Evolutionary conservation across 768 basidiomycete species (phyloP).

Genomic region (Daedaleopsis nitida): DNA sequence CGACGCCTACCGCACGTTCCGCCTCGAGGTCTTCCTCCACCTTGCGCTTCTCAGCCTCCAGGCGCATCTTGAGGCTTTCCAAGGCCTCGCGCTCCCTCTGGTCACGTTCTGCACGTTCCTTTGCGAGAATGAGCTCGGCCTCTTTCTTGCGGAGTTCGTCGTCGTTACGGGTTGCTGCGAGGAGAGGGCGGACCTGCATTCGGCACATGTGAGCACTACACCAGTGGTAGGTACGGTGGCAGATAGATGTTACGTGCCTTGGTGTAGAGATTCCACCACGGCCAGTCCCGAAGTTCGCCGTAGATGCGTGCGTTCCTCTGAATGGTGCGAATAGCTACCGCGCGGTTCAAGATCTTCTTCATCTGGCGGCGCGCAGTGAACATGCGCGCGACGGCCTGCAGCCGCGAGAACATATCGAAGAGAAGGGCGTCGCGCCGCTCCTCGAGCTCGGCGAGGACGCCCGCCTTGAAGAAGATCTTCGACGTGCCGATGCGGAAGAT

Average conservation of each 20-base stretch:
- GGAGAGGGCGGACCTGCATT: slow-evolving; percentile 78
- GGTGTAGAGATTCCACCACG: slow-evolving; percentile 98
- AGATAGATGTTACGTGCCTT: slow-evolving; percentile 51
- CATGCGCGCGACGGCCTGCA: slow-evolving; percentile 87
- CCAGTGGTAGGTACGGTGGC: not conserved
- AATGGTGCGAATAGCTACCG: slow-evolving; percentile 87
- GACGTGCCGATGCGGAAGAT: slow-evolving; percentile 92
- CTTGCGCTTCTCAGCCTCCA: slow-evolving; percentile 83
- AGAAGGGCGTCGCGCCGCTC: slow-evolving; percentile 88
- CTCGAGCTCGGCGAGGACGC: slow-evolving; percentile 94
- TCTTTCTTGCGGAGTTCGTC: slow-evolving; percentile 90
- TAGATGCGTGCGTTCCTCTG: slow-evolving; percentile 94
- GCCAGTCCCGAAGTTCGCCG: slow-evolving; percentile 90
- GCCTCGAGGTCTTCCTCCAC: slow-evolving; percentile 81
- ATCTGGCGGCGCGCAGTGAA: slow-evolving; percentile 88
- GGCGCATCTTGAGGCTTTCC: slow-evolving; percentile 76
- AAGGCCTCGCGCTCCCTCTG: slow-evolving; percentile 77
- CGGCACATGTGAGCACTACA: not conserved
- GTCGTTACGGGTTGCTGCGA: slow-evolving; percentile 91
- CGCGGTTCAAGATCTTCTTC: slow-evolving; percentile 92
- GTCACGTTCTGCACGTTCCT: slow-evolving; percentile 87
- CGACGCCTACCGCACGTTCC: slow-evolving; percentile 75
- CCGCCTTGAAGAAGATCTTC: slow-evolving; percentile 99
- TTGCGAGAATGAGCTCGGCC: slow-evolving; percentile 74
- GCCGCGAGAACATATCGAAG: slow-evolving; percentile 82